These are phyloP conservation scores for Botrytis hyacinthi DNA, from an alignment of 2,329 filamentous ascomycete genomes.

Conservation along the genomic window DNA sequence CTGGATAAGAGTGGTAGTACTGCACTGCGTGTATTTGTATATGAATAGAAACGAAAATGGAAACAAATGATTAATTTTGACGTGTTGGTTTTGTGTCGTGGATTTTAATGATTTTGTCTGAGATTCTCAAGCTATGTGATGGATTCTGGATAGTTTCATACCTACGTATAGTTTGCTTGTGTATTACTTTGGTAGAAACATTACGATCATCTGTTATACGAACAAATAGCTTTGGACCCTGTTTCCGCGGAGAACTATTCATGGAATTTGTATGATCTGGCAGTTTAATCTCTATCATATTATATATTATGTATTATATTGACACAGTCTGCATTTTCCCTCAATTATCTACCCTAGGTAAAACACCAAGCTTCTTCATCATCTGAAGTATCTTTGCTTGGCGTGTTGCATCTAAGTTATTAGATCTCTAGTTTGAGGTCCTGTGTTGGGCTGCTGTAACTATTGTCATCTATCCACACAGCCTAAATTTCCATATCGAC, in stretches of 20 bases:
- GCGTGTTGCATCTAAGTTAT: not conserved
- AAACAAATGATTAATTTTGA: not conserved
- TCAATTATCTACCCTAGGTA: not conserved
- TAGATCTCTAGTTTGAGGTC: not conserved
- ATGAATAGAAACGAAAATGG: not conserved
- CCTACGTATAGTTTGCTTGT: not conserved
- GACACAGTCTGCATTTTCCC: not conserved
- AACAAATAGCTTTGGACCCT: not conserved
- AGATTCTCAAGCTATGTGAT: not conserved
- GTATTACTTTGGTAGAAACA: not conserved
- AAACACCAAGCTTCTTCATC: slow-evolving; percentile 1
- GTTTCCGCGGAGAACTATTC: not conserved
- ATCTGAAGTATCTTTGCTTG: slow-evolving; percentile 11
- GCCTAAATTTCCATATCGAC: not conserved
- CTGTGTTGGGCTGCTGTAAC: not conserved
- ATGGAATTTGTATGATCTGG: not conserved
- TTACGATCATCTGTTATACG: not conserved
- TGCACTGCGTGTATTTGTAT: not conserved
- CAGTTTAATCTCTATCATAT: not conserved
- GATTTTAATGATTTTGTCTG: not conserved
- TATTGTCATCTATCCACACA: not conserved
- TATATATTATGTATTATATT: not conserved
- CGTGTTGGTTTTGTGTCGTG: not conserved
- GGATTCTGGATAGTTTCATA: not conserved
- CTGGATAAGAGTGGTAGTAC: not conserved